These are phyloP conservation scores for Aspergillus heteromorphus DNA, from an alignment of 495 filamentous ascomycete genomes.

Conservation along the genomic window DNA sequence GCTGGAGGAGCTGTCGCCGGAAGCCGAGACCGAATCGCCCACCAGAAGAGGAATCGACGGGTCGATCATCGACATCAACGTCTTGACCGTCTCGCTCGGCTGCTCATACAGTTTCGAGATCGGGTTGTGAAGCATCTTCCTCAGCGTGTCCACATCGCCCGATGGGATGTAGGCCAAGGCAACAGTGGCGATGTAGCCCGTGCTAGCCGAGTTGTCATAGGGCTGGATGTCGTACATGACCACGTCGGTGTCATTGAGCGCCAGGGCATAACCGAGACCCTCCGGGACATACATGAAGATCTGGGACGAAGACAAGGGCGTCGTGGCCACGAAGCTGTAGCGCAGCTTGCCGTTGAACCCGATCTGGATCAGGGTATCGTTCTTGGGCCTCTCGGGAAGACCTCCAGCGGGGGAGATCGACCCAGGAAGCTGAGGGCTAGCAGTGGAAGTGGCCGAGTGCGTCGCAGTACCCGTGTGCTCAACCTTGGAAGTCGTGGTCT, in stretches of 20 bases:
- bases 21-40: slow-evolving; percentile 39
- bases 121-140: slow-evolving; percentile 60
- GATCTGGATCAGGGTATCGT: slow-evolving; percentile 70
- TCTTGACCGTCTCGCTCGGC: slow-evolving; percentile 47
- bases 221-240: slow-evolving; percentile 70
- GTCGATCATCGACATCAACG: slow-evolving; percentile 77
- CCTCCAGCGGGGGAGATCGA: slow-evolving; percentile 65
- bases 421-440: slow-evolving; percentile 60
- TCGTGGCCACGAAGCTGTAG: slow-evolving; percentile 72
- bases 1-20: slow-evolving; percentile 21
- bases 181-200: slow-evolving; percentile 80
- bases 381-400: slow-evolving; percentile 48
- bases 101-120: slow-evolving; percentile 69
- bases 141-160: slow-evolving; percentile 56
- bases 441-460: slow-evolving; percentile 31
- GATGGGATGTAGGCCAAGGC: slow-evolving; percentile 69
- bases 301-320: slow-evolving; percentile 67
- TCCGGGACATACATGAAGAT: slow-evolving; percentile 78
- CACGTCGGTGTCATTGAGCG: slow-evolving; percentile 45
- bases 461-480: slow-evolving; percentile 18
- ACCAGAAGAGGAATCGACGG: slow-evolving; percentile 73
- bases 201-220: slow-evolving; percentile 61
- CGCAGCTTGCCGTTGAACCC: slow-evolving; percentile 77
- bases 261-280: slow-evolving; percentile 65
- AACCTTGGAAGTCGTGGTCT: slow-evolving; percentile 14